Percentiles rank a stretch among this genome's conserved stretches.
These are phyloP conservation scores for Silybum marianum DNA, from an alignment of 129 eudicot genomes.

Conservation along the genomic window DNA sequence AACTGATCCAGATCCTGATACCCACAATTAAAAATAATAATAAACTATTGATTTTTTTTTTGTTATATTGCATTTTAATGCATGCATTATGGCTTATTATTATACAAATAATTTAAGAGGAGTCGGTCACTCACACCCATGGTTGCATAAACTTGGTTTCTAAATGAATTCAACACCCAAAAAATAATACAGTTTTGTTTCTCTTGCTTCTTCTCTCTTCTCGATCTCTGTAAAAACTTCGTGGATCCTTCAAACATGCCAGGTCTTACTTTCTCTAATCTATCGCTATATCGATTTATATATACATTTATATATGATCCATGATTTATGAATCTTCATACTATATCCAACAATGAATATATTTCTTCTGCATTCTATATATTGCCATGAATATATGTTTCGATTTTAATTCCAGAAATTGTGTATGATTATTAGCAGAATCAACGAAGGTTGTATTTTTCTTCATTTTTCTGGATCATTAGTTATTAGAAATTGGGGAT, in stretches of 20 bases:
- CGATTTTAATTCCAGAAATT: conserved; percentile 5
- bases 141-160: neutral
- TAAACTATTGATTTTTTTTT: no score
- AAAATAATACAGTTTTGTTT: conserved; percentile 18
- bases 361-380: conserved; percentile 2
- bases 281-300: neutral
- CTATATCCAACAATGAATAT: conserved; percentile 2
- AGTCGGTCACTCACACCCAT: no score
- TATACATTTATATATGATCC: neutral
- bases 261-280: conserved; percentile 19
- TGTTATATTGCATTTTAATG: neutral
- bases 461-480: neutral
- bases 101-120: neutral
- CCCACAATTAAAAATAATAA: no score
- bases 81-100: neutral
- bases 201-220: conserved; percentile 5
- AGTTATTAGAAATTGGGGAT: neutral
- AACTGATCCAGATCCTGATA: no score
- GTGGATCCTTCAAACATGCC: conserved; percentile 26
- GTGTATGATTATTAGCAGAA: neutral
- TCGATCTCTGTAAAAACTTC: conserved; percentile 14
- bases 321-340: conserved; percentile 7
- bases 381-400: neutral
- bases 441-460: neutral
- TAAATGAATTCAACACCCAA: conserved; percentile 10